phyloP scores from a whole-genome alignment of 768 basidiomycete genomes.

The Auricularia sp. region DNA sequence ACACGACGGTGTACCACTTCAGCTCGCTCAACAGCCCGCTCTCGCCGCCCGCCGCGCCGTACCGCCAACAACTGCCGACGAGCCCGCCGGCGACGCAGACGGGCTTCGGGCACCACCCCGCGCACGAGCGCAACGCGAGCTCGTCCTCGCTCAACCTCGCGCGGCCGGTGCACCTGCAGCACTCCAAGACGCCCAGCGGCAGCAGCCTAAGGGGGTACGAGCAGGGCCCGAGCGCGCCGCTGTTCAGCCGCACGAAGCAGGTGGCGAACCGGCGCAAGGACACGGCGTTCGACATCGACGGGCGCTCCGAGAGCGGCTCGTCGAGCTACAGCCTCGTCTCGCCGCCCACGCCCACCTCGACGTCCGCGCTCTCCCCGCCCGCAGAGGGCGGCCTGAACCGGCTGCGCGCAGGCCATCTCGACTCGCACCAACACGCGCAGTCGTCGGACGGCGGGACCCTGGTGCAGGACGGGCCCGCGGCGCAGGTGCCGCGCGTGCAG shows the following conservation, averaged over 20 bases:
- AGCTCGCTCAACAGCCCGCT: neutral
- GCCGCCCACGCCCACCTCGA: neutral
- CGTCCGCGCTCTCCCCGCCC: neutral
- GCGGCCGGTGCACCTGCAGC: neutral
- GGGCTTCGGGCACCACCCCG: neutral
- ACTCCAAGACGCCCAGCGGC: neutral
- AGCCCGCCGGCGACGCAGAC: neutral
- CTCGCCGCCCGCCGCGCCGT: neutral
- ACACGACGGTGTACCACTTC: neutral
- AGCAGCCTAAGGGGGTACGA: neutral
- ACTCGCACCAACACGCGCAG: neutral
- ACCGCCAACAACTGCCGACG: neutral
- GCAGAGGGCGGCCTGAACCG: neutral
- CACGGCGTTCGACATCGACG: neutral
- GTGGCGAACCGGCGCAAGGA: neutral
- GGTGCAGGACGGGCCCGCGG: neutral
- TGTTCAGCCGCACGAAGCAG: slow-evolving; percentile 1
- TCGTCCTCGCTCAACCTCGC: neutral
- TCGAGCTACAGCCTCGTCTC: neutral
- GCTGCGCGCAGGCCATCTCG: neutral
- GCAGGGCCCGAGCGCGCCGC: neutral
- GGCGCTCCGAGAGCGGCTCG: neutral
- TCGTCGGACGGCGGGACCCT: neutral
- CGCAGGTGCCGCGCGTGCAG: neutral
- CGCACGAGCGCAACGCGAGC: neutral